These are phyloP conservation scores for Phytomonas francai DNA, from an alignment of 208 protist genomes.

Conservation along the genomic window DNA sequence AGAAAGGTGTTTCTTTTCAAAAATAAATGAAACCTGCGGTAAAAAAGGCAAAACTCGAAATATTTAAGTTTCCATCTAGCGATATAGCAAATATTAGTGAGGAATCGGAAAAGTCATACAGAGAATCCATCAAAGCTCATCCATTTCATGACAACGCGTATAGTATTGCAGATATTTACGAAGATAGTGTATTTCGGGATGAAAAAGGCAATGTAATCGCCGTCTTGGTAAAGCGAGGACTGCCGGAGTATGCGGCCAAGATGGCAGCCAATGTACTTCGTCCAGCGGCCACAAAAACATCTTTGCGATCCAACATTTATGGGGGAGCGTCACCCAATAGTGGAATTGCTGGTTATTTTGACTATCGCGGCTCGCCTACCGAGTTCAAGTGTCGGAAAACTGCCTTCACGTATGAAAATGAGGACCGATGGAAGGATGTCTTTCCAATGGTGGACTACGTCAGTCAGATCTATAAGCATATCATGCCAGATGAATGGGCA, in stretches of 20 bases:
- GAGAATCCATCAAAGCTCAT: slow-evolving; percentile 65
- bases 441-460: slow-evolving; percentile 87
- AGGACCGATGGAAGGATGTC: slow-evolving; percentile 54
- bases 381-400: slow-evolving; percentile 85
- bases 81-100: slow-evolving; percentile 17
- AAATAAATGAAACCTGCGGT: slow-evolving; percentile 16
- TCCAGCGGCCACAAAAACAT: slow-evolving; percentile 54
- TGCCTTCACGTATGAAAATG: slow-evolving; percentile 73
- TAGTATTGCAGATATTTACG: slow-evolving; percentile 56
- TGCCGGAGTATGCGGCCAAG: slow-evolving; percentile 50
- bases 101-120: slow-evolving; percentile 40
- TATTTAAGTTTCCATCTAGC: slow-evolving; percentile 18
- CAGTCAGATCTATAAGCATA: slow-evolving; percentile 67
- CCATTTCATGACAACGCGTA: slow-evolving; percentile 80
- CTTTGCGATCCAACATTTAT: slow-evolving; percentile 64
- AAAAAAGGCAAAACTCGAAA: slow-evolving; percentile 31
- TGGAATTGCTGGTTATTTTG: slow-evolving; percentile 88
- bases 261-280: slow-evolving; percentile 64
- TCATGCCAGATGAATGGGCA: slow-evolving; percentile 61
- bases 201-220: slow-evolving; percentile 56
- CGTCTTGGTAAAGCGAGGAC: slow-evolving; percentile 50
- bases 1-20: background rate
- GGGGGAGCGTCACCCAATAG: slow-evolving; percentile 76
- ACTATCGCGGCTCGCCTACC: slow-evolving; percentile 82
- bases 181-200: slow-evolving; percentile 51